A percentile compares a stretch with the other conserved stretches of the same genome.
Conservation (phyloP, 2,329 filamentous ascomycete species). For the Cladosporium sp. region DNA sequence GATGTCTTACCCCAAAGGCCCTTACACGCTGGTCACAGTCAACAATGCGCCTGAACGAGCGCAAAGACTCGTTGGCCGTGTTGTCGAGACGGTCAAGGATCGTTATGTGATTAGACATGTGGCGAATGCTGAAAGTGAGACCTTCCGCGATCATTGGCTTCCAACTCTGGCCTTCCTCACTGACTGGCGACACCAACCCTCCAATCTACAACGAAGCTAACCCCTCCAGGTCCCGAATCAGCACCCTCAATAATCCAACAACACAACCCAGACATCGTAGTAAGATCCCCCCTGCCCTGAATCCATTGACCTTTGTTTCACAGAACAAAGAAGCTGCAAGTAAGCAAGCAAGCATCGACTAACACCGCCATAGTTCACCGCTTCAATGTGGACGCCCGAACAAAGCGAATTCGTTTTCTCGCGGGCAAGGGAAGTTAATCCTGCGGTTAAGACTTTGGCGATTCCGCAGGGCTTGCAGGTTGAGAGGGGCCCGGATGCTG, state of each 20-base stretch:
- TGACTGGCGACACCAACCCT: no score
- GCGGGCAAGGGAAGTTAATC: constrained; percentile 42
- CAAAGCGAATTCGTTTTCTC: constrained; percentile 43
- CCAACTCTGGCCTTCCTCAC: no score
- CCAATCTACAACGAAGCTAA: no score
- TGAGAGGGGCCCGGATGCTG: constrained; percentile 49
- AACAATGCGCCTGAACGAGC: constrained; percentile 64
- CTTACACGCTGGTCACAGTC: constrained; percentile 61
- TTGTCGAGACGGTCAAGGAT: constrained; percentile 58
- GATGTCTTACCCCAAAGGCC: constrained; percentile 37
- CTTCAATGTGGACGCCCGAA: constrained; percentile 55
- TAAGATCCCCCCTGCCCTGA: constrained; percentile 31
- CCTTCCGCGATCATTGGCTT: background rate
- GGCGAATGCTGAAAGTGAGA: constrained; percentile 57
- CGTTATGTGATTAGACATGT: constrained; percentile 59
- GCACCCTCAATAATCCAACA: constrained; percentile 14
- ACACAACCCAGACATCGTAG: constrained; percentile 38
- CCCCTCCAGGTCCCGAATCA: constrained; percentile 16
- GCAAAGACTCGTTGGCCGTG: constrained; percentile 55
- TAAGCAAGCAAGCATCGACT: no score
- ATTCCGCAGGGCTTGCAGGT: constrained; percentile 53
- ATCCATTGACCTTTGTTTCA: background rate
- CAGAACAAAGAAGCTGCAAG: no score
- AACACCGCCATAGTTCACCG: constrained; percentile 45
- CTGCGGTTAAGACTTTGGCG: constrained; percentile 48